These are phyloP conservation scores for Cystobasidium sp. DNA, from an alignment of 1,284 basidiomycete genomes.

Conservation along the genomic window DNA sequence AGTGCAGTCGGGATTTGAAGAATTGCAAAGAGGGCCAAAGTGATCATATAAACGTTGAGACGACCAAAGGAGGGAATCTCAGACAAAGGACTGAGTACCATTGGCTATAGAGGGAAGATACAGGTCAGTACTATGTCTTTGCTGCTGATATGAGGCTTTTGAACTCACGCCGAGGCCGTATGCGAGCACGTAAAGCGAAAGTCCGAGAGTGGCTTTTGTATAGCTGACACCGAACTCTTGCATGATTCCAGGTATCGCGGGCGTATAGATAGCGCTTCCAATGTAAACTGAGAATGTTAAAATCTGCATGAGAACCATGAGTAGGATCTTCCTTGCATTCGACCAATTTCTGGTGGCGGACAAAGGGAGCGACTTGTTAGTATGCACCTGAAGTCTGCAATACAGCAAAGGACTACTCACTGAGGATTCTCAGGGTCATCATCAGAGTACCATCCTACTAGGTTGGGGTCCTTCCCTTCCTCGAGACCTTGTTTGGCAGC, in stretches of 20 bases:
- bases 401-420: conserved; percentile 33
- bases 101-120: conserved; percentile 50
- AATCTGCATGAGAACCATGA: conserved; percentile 53
- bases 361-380: too few relatives aligned
- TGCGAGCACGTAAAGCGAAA: conserved; percentile 48
- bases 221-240: conserved; percentile 46
- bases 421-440: conserved; percentile 56
- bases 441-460: conserved; percentile 55
- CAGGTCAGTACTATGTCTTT: neutral
- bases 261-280: conserved; percentile 54
- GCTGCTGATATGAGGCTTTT: neutral
- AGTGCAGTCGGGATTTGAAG: conserved; percentile 46
- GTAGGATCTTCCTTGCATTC: conserved; percentile 51
- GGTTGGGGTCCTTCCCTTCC: conserved; percentile 48
- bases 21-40: conserved; percentile 47
- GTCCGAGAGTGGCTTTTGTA: conserved; percentile 47
- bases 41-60: conserved; percentile 50
- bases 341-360: conserved; percentile 54
- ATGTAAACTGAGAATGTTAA: conserved; percentile 57
- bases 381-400: neutral
- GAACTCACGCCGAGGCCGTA: conserved; percentile 47
- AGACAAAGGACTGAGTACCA: conserved; percentile 55
- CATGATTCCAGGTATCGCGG: conserved; percentile 49
- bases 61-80: conserved; percentile 54
- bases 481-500: conserved; percentile 8